Conservation (phyloP, 164 flowering plant species). For the Magnolia changhungtana region DNA sequence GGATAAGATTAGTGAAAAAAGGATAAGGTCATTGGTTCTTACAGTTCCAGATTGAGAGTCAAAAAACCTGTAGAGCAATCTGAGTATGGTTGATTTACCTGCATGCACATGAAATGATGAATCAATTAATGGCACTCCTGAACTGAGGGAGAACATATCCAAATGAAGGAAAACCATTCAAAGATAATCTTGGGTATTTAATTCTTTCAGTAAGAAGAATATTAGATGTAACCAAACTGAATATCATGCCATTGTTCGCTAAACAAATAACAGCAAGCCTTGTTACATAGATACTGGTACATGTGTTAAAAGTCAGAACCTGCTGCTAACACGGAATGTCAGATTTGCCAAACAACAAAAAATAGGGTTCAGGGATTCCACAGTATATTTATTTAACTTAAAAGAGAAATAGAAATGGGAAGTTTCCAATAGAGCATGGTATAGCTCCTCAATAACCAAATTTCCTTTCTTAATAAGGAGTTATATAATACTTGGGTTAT, state of each 20-base stretch:
- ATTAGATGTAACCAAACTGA: background rate
- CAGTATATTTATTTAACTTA: background rate
- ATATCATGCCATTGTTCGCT: background rate
- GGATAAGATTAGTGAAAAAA: background rate
- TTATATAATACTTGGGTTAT: too few relatives aligned
- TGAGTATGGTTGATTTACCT: constrained; percentile 94
- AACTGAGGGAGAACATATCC: background rate
- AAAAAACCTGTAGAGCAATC: constrained; percentile 91
- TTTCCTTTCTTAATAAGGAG: too few relatives aligned
- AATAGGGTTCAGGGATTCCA: background rate
- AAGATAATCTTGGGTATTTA: background rate
- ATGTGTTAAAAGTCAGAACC: background rate
- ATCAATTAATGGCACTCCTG: constrained; percentile 5
- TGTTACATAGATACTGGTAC: background rate
- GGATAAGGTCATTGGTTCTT: constrained; percentile 29
- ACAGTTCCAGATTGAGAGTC: constrained; percentile 73
- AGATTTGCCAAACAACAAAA: too few relatives aligned
- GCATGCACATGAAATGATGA: constrained; percentile 35
- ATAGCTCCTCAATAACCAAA: too few relatives aligned
- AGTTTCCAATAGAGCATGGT: too few relatives aligned
- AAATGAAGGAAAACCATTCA: background rate
- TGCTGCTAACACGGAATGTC: too few relatives aligned
- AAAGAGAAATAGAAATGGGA: background rate
- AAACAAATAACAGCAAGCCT: background rate
- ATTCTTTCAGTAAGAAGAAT: background rate